These are phyloP conservation scores for Amanita molliuscula DNA, from an alignment of 768 basidiomycete genomes.

Conservation along the genomic window DNA sequence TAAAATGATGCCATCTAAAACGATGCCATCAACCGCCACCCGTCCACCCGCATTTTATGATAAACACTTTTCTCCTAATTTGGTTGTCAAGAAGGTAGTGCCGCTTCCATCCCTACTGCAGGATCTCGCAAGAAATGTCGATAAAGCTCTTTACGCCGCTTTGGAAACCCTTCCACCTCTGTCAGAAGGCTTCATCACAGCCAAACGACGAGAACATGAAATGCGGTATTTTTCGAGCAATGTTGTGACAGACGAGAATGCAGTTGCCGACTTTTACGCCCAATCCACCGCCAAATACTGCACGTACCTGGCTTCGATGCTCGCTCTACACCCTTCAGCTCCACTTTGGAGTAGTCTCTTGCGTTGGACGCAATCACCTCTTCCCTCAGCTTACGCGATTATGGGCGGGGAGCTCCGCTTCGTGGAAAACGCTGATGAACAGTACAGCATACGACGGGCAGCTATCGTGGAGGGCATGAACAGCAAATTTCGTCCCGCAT, in stretches of 20 bases:
- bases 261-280: constrained; percentile 7
- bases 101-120: constrained; percentile 5
- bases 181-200: constrained; percentile 3
- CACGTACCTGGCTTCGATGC: constrained; percentile 11
- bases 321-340: constrained; percentile 12
- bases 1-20: too few species aligned
- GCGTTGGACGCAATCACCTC: constrained; percentile 10
- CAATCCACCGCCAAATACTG: constrained; percentile 10
- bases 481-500: constrained; percentile 3
- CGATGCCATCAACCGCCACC: background rate
- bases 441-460: background rate
- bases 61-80: constrained; percentile 7
- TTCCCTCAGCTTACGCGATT: constrained; percentile 9
- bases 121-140: background rate
- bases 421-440: constrained; percentile 1
- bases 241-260: constrained; percentile 5
- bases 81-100: constrained; percentile 5
- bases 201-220: constrained; percentile 6
- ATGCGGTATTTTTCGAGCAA: background rate
- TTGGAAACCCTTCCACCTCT: constrained; percentile 5
- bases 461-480: constrained; percentile 7
- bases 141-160: constrained; percentile 4
- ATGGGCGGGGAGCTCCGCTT: constrained; percentile 9
- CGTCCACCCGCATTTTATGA: constrained; percentile 2
- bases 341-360: constrained; percentile 11